These are phyloP conservation scores for Saccharomyces eubayanus DNA, from an alignment of 805 yeast species.

Conservation along the genomic window DNA sequence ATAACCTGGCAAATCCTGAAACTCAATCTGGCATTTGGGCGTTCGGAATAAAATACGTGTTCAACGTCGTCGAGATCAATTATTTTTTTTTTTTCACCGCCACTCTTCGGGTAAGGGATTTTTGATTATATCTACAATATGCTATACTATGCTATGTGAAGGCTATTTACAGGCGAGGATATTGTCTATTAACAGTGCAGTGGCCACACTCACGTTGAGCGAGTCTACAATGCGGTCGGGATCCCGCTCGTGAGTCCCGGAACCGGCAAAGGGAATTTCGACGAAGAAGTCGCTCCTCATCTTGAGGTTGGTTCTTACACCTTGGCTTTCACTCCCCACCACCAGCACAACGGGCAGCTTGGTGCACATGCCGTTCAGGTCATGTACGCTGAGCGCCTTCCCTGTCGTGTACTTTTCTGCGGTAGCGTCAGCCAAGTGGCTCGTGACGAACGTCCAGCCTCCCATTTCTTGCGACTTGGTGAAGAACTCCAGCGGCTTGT, in stretches of 20 bases:
- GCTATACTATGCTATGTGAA: neutral
- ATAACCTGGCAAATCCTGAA: neutral
- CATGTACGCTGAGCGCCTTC: slow-evolving; percentile 34
- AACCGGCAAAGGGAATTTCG: slow-evolving; percentile 24
- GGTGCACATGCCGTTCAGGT: slow-evolving; percentile 38
- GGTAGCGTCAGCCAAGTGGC: slow-evolving; percentile 38
- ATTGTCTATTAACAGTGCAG: slow-evolving; percentile 52
- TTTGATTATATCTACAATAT: neutral
- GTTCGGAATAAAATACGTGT: neutral
- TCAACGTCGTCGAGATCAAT: neutral
- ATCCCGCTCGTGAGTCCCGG: slow-evolving; percentile 1
- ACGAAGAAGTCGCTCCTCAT: slow-evolving; percentile 45
- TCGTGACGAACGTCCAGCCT: slow-evolving; percentile 68
- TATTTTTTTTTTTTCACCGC: slow-evolving; percentile 1
- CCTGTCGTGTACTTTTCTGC: slow-evolving; percentile 30
- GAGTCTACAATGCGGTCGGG: slow-evolving; percentile 49
- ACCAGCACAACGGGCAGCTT: slow-evolving; percentile 59
- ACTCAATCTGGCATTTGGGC: neutral
- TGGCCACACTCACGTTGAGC: slow-evolving; percentile 83
- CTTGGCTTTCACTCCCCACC: slow-evolving; percentile 80
- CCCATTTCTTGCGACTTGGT: slow-evolving; percentile 40
- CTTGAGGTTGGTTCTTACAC: slow-evolving; percentile 61
- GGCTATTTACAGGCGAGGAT: slow-evolving; percentile 9
- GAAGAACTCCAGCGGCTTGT: slow-evolving; percentile 56
- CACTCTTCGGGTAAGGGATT: neutral